Evolutionary conservation across 768 basidiomycete species (phyloP).

Genomic region (Mycena indigotica): DNA sequence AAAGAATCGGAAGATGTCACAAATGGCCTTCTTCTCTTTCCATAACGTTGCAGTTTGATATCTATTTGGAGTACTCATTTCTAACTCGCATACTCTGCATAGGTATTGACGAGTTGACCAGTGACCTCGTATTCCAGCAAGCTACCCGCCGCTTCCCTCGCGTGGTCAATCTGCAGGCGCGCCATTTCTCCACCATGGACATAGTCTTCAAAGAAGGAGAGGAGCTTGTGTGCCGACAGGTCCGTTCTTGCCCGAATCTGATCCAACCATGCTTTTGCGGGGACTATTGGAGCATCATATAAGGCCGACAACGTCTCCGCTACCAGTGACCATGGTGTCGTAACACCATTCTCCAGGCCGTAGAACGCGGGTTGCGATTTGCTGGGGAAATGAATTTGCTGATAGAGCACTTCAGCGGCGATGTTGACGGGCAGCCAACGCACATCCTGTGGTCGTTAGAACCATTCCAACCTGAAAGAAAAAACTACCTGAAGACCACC

Average conservation of each 20-base stretch:
- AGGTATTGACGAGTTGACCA: not conserved
- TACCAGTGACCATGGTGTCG: constrained; percentile 1
- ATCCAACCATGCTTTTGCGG: constrained; percentile 3
- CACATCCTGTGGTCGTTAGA: not conserved
- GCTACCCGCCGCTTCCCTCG: constrained; percentile 3
- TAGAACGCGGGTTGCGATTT: not conserved
- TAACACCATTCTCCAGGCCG: constrained; percentile 6
- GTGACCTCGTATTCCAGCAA: constrained; percentile 6
- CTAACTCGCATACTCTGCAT: constrained; percentile 1
- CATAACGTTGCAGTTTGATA: too few relatives aligned
- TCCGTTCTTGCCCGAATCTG: constrained; percentile 1
- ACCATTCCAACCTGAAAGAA: not conserved
- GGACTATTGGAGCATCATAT: constrained; percentile 4
- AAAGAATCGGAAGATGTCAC: too few relatives aligned
- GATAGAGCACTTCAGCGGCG: constrained; percentile 11
- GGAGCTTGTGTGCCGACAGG: constrained; percentile 3
- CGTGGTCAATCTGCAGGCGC: not conserved
- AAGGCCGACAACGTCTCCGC: not conserved
- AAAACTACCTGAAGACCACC: constrained; percentile 4
- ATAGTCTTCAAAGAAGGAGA: constrained; percentile 11
- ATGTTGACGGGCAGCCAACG: constrained; percentile 17
- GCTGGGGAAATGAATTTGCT: not conserved
- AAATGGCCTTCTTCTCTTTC: too few relatives aligned
- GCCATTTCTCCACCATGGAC: not conserved
- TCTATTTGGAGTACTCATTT: too few relatives aligned